Base-by-base conservation (phyloP, 2,329 filamentous ascomycete species). In the Monosporascus ibericus region DNA sequence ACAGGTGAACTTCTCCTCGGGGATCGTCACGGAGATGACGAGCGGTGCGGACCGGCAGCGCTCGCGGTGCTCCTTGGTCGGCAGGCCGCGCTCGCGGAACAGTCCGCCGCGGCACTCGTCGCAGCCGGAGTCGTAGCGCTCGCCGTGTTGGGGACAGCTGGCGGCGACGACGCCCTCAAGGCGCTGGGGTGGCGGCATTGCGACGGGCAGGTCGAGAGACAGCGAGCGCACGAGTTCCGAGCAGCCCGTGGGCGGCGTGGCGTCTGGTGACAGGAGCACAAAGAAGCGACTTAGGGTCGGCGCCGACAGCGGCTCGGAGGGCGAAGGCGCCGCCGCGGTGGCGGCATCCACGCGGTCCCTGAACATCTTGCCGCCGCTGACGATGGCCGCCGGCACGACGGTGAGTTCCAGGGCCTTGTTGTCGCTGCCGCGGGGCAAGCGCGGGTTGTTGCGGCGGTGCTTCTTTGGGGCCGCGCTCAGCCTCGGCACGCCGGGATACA, bases 41-140 rank as follows among this genome's bases (percentile, higher is more conserved):
- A 40, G 38, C 38, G 38, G 18, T 8, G 18, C 9, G 17, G 30
- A 34, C 30, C 30, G 9, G 30, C 9, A 34, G 3, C 30, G 30
- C 9, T 34, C 30, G 9, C 30, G 30, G 30, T 40, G 17, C 46
- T 48, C 46, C 25, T 48, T 18, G 46, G 25, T 20, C 25, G 30
- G 25, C 25, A 36, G 25, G 15, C 58, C 58, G 17, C 50, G 51
- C 49, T 60, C 58, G 3, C 48, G 25, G 51, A 54, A 59, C 47
- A 54, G 56, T 0, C 6, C 8, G n/a, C 40, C 37, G 7, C 52
- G 50, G 18, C 53, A 51, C 9, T 38, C 39, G n/a, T 8, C 6
- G 50, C 49, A 53, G 5, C 38, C 44, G 22, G 17, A 25, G 15
- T 15, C 30, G 20, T 40, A 24, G 27, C 18, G 25, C 17, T 38